phyloP scores from a whole-genome alignment of 2,329 filamentous ascomycete genomes.

The Mollisiaceae sp. region DNA sequence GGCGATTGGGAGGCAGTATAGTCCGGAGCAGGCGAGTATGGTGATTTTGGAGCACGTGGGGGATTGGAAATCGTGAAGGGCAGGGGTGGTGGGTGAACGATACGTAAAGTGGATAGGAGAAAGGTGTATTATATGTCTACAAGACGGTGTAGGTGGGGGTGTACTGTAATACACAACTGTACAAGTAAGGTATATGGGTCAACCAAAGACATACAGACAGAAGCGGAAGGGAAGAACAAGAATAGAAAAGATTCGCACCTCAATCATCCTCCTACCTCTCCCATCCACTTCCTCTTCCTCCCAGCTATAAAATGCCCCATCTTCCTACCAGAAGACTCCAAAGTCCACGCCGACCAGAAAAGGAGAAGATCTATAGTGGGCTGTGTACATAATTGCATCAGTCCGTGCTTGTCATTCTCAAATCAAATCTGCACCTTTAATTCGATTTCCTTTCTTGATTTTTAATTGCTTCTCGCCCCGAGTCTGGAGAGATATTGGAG shows the following conservation, averaged over 20 bases:
- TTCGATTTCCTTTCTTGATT: no score
- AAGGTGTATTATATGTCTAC: not conserved
- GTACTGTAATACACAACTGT: not conserved
- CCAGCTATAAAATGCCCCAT: not conserved
- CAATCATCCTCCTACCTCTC: not conserved
- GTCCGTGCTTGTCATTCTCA: no score
- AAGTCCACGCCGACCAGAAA: no score
- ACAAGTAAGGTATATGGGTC: not conserved
- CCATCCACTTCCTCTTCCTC: not conserved
- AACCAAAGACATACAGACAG: no score
- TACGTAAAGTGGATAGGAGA: no score
- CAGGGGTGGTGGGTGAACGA: no score
- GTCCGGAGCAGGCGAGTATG: constrained; percentile 80
- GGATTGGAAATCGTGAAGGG: constrained; percentile 52
- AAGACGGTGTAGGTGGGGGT: not conserved
- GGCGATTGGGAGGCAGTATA: constrained; percentile 93
- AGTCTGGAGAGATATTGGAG: no score
- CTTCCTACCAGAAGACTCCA: no score
- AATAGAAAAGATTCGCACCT: not conserved
- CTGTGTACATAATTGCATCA: no score
- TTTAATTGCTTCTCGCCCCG: no score
- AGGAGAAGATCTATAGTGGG: no score
- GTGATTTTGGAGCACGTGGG: constrained; percentile 87
- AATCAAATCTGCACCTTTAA: no score
- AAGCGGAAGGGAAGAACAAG: not conserved